These are phyloP conservation scores for Ensete ventricosum DNA, from an alignment of 176 grass and related monocot species.

Conservation along the genomic window DNA sequence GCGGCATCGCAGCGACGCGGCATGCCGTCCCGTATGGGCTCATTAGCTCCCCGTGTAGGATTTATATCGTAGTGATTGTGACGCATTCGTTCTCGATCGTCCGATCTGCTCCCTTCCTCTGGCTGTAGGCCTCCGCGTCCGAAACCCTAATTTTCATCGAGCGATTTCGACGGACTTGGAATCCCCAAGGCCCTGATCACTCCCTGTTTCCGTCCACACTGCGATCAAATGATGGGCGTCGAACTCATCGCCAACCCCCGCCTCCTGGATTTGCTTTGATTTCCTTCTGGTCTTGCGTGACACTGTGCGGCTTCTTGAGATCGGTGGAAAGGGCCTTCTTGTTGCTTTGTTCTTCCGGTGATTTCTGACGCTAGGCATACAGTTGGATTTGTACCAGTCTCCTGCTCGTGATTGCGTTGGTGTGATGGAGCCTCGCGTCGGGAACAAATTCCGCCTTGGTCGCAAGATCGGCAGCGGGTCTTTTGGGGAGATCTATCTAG, in stretches of 20 bases:
- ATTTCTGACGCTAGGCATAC: not conserved
- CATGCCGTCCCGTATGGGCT: too few relatives aligned
- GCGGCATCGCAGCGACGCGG: too few relatives aligned
- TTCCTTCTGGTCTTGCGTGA: conserved; percentile 11
- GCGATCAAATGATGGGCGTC: not conserved
- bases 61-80: too few relatives aligned
- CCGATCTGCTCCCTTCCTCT: too few relatives aligned
- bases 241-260: not conserved
- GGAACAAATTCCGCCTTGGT: conserved; percentile 89
- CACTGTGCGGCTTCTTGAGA: not conserved
- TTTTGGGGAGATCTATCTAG: conserved; percentile 98
- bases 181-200: not conserved
- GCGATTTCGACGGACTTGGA: not conserved
- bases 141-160: conserved; percentile 20
- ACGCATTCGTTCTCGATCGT: too few relatives aligned
- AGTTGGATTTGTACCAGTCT: not conserved
- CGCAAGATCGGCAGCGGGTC: conserved; percentile 98
- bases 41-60: too few relatives aligned
- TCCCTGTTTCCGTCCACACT: not conserved
- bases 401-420: conserved; percentile 2
- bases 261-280: not conserved
- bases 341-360: not conserved
- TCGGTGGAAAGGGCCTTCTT: too few relatives aligned
- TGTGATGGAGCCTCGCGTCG: conserved; percentile 82
- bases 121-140: not conserved